Base-by-base conservation (phyloP, 1,284 basidiomycete genomes). In the Rhodotorula sp. region DNA sequence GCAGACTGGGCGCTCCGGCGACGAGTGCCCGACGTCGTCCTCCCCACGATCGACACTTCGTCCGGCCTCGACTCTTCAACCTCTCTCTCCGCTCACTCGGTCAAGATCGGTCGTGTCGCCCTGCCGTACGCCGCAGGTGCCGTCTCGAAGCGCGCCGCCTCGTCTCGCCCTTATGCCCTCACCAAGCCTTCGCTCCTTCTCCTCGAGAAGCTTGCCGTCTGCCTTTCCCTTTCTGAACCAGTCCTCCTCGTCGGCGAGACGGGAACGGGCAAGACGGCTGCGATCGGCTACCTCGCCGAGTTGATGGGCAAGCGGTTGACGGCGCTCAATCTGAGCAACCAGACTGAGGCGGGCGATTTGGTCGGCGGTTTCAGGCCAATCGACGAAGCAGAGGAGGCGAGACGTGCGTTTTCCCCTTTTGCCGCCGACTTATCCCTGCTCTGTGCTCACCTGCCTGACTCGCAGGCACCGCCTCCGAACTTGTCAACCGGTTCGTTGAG, bases 251-350 rank as follows among this genome's bases (percentile, higher is more conserved):
- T 95, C 0, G 96, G 96, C 64, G 96, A 99, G 83, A 99, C 96
- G 0, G 96, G 96, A 53, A 99, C 96, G 1, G 96, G 96, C 48
- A 99, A 99, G 82, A 99, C 96, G 3, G 96, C 94, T 55, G 86
- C 89, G 4, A 87, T 99, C 26, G 92, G 94, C 30, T 88, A 96
- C 75, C 85, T 99, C 30, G 91, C 96, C 26, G 85, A 87, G 7
- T 81, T 91, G n/a, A 84, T 96, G 40, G 86, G 86, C 24, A 87
- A 87, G 48, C 87, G 89, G 0, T 84, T 99, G 53, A 86, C 92
- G 53, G 92, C 92, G 0, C 86, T 99, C 72, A 99, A 99, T 78
- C 80, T 99, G 77, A 96, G 93, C 2, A 94, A 96, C 77, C 96
- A 99, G 81, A 97, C 94, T 1, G 96, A 99, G 80, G 90, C 92